Percentiles rank a stretch among this genome's conserved stretches.
phyloP scores from a whole-genome alignment of 176 grass and related monocot species.

The Avena insularis region DNA sequence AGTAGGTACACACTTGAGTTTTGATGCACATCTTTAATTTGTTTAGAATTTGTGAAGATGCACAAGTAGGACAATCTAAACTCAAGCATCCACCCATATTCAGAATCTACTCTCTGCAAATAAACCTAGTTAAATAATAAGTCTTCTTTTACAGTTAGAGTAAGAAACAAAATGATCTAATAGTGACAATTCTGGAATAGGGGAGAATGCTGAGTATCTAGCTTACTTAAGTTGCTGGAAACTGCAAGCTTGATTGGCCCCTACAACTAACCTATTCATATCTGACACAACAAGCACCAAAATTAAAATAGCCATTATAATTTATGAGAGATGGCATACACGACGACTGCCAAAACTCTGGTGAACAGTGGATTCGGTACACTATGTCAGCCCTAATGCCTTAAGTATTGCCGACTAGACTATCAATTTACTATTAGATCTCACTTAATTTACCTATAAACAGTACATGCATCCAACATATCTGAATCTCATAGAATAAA shows the following conservation, averaged over 20 bases:
- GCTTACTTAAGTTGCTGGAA: conserved; percentile 1
- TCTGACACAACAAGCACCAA: not conserved
- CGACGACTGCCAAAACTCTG: not conserved
- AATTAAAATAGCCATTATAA: not conserved
- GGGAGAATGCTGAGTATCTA: not conserved
- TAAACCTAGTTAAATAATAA: not conserved
- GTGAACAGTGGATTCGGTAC: not conserved
- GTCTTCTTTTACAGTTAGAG: not conserved
- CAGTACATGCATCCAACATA: not conserved
- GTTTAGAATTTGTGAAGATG: not conserved
- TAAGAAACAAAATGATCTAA: not conserved
- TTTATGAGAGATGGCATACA: not conserved
- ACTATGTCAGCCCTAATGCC: not conserved
- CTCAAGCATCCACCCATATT: not conserved
- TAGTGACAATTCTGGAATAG: not conserved
- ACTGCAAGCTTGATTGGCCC: not conserved
- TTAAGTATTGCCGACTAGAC: not conserved
- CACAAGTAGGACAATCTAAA: not conserved
- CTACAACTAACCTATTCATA: not conserved
- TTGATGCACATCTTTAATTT: not conserved
- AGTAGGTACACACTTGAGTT: not conserved
- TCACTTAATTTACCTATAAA: not conserved
- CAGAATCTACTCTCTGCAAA: not conserved
- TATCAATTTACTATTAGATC: not conserved
- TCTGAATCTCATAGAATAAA: not conserved